Evolutionary conservation across 2,329 filamentous ascomycete species (phyloP), one percentile per base, ranked within the genome.

Genomic region (Aspergillus flavus): DNA sequence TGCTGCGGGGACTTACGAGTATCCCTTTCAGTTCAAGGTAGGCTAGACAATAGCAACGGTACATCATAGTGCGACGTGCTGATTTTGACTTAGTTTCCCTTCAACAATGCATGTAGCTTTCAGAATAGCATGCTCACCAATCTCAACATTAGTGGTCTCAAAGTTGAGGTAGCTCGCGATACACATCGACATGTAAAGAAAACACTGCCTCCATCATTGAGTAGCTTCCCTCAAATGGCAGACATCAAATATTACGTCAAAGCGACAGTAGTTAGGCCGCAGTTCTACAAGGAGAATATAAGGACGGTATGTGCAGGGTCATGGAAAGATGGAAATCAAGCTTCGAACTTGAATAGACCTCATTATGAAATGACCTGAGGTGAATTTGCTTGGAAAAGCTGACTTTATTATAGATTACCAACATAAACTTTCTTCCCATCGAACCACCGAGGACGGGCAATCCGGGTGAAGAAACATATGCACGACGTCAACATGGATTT

Each of bases 171-270:
- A 66, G 78, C 78, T 28, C 76, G 76, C 57, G 79, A 81, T 63
- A 76, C 73, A 10, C 75, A 77, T 61, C 81, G 80, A 54, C 95
- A 99, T 80, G 87, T 95, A 66, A 95, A 91, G 73, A 88, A 89
- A 69, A 96, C 94, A 0, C 83, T 99, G 12, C 95, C 95, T 6
- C 95, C 95, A 0, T 96, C 93, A 5, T 81, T 98, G 59, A 91
- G 86, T n/a, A 93, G 92, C 3, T 94, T 95, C 68, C 92, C 92
- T 0, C 90, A 90, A 36, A 88, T 94, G 76, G 94, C 94, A 26
- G 93, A 97, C 78, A 94, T 98, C 64, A 87, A 89, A 69, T 99
- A 99, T 79, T 99, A 92, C 75, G 85, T 98, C 74, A 99, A 99
- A 77, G 93, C 91, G n/a, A 98, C 95, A 0, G 89, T 98, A 6